Evolutionary conservation across 2,329 filamentous ascomycete species (phyloP).

Genomic region (Lecanicillium sp.): DNA sequence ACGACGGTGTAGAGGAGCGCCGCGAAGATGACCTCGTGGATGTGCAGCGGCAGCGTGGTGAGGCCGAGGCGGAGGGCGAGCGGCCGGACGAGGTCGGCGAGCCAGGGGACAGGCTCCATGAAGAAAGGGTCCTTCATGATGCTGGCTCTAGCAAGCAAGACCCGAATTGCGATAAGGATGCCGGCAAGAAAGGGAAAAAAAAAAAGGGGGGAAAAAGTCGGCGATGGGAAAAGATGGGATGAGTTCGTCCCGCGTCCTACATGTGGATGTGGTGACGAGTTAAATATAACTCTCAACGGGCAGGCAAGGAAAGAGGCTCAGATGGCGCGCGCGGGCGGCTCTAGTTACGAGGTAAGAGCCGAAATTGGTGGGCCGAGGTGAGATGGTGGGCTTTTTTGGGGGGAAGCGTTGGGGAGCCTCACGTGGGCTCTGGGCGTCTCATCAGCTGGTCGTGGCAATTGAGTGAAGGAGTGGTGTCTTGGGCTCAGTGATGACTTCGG

Average conservation of each 20-base stretch:
- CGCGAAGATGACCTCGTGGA: conserved; percentile 67
- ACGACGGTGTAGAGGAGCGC: conserved; percentile 64
- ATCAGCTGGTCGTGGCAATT: too few species aligned
- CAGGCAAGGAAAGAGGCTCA: too few species aligned
- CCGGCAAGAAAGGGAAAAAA: neutral
- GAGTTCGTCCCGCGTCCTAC: neutral
- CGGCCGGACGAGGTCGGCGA: conserved; percentile 53
- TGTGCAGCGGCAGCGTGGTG: conserved; percentile 64
- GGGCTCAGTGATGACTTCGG: too few species aligned
- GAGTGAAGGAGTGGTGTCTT: too few species aligned
- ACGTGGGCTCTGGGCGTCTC: conserved; percentile 9
- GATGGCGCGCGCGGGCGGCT: neutral
- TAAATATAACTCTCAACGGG: neutral
- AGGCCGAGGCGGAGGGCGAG: conserved; percentile 57
- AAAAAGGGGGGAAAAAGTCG: too few species aligned
- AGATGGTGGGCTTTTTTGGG: conserved; percentile 13
- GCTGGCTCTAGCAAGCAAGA: too few species aligned
- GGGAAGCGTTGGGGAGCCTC: conserved; percentile 13
- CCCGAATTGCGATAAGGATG: too few species aligned
- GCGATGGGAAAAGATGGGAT: neutral
- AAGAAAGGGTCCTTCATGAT: conserved; percentile 71
- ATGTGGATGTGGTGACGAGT: neutral
- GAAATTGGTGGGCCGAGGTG: conserved; percentile 15
- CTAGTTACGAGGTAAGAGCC: neutral
- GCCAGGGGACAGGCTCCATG: conserved; percentile 53